Conservation (phyloP, 2,329 filamentous ascomycete genomes). For the Exophiala calicioides region DNA sequence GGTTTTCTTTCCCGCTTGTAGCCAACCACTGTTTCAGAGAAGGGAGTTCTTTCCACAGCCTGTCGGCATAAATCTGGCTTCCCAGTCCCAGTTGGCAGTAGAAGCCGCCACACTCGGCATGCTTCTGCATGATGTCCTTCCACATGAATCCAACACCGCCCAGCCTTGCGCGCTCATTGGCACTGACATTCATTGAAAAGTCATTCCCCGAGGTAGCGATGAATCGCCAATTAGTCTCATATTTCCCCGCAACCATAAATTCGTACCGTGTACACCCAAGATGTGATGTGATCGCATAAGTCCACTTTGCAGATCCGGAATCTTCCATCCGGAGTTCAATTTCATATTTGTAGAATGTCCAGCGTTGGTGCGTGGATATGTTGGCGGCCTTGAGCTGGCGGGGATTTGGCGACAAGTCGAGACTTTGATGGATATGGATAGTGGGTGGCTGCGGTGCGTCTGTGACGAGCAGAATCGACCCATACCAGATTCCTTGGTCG, state of each 20-base stretch:
- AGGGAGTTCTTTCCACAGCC: slow-evolving; percentile 94
- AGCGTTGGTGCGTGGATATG: slow-evolving; percentile 87
- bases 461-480: slow-evolving; percentile 89
- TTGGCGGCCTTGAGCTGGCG: slow-evolving; percentile 78
- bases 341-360: slow-evolving; percentile 95
- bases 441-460: slow-evolving; percentile 91
- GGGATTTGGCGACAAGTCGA: slow-evolving; percentile 89
- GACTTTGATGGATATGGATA: slow-evolving; percentile 88
- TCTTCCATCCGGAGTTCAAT: slow-evolving; percentile 89
- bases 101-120: slow-evolving; percentile 92
- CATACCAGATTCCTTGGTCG: slow-evolving; percentile 85
- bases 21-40: slow-evolving; percentile 92
- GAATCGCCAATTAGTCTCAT: slow-evolving; percentile 93
- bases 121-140: slow-evolving; percentile 98
- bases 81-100: slow-evolving; percentile 90
- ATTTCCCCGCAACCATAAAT: slow-evolving; percentile 86
- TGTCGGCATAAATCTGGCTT: slow-evolving; percentile 92
- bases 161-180: slow-evolving; percentile 79
- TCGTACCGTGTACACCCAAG: slow-evolving; percentile 97
- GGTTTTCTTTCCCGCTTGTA: slow-evolving; percentile 87
- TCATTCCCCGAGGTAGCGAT: slow-evolving; percentile 96
- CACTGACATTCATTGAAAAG: slow-evolving; percentile 83
- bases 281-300: slow-evolving; percentile 95
- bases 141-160: slow-evolving; percentile 95
- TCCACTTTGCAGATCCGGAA: slow-evolving; percentile 77